These are phyloP conservation scores for Ganoderma lucidum DNA, from an alignment of 1,284 basidiomycete genomes.

Conservation along the genomic window DNA sequence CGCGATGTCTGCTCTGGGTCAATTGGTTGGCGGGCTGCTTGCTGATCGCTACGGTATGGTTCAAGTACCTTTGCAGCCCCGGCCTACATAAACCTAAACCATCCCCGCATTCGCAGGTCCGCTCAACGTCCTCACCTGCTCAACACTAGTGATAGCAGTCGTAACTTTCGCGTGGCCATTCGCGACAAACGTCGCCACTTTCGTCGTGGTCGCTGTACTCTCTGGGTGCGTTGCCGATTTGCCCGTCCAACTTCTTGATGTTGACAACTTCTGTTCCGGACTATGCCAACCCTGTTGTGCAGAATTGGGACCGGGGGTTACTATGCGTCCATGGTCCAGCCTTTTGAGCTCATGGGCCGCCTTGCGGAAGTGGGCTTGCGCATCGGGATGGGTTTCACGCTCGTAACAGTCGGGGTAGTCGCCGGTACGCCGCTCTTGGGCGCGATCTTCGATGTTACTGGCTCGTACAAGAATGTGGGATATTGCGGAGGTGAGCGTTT, in stretches of 20 bases:
- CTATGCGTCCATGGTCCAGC: slow-evolving; percentile 58
- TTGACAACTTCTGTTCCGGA: background rate
- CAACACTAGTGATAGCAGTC: slow-evolving; percentile 53
- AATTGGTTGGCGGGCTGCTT: slow-evolving; percentile 47
- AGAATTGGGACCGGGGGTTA: slow-evolving; percentile 63
- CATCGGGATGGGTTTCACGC: slow-evolving; percentile 58
- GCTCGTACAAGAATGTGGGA: slow-evolving; percentile 56
- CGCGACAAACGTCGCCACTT: slow-evolving; percentile 46
- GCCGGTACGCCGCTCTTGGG: slow-evolving; percentile 62
- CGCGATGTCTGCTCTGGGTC: slow-evolving; percentile 48
- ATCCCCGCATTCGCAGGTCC: slow-evolving; percentile 44
- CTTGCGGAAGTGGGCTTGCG: slow-evolving; percentile 61
- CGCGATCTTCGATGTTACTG: slow-evolving; percentile 51
- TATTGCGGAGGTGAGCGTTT: slow-evolving; percentile 58
- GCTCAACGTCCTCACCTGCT: slow-evolving; percentile 61
- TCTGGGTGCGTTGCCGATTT: background rate
- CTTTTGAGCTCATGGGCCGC: slow-evolving; percentile 61
- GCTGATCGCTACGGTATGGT: slow-evolving; percentile 40
- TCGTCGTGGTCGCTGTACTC: slow-evolving; percentile 47
- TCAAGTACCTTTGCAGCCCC: background rate
- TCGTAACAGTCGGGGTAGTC: slow-evolving; percentile 51
- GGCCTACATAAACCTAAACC: too few species aligned
- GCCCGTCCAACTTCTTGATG: background rate
- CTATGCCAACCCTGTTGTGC: slow-evolving; percentile 51
- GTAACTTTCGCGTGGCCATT: slow-evolving; percentile 67